Base-by-base conservation (phyloP, 208 protist genomes). In the Blastocrithidia nonstop region DNA sequence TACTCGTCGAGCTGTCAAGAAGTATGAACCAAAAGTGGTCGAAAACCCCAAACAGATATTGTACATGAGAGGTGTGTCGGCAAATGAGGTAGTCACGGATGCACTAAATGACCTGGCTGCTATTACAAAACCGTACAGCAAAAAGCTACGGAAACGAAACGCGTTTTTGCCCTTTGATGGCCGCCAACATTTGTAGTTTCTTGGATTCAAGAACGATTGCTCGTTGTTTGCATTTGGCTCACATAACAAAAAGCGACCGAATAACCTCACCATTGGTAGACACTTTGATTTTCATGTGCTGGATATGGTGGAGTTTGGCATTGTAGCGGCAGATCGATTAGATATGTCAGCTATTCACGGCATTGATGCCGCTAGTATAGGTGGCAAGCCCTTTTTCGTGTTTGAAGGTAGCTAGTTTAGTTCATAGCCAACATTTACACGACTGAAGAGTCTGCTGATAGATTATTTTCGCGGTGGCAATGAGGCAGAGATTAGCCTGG, bases 191-290 rank as follows among this genome's bases (percentile, higher is more conserved):
- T 39, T 94, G 4, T 78, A 94, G 61, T 90, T 91, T 47, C 59
- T 90, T 26, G 74, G 80, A 22, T 91, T 89, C 57, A 94, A 94
- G 52, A 94, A 94, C 50, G 85, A 94, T 63, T 90, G 75, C 67
- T 89, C 78, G 0, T 63, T 94, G 16, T 91, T 94, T 44, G 83
- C 70, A 54, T 90, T 94, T 45, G 70, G 72, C 0, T 74, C 61
- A 3, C 64, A 86, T 61, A 87, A 61, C 60, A 90, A 94, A 56
- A 94, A 94, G 59, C 66, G 85, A 3, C 85, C 85, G 15, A 71
- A 94, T 57, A 91, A 91, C 57, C 27, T 94, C 22, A 86, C 75
- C 2, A 21, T 94, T 8, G 85, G 85, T 2, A 55, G 85, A 0
- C 75, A 83, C 42, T 94, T 94, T 40, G 78, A 94, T 59, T 94